These are phyloP conservation scores for Calamus simplicifolius DNA, from an alignment of 176 grass and related monocot genomes.

Conservation along the genomic window DNA sequence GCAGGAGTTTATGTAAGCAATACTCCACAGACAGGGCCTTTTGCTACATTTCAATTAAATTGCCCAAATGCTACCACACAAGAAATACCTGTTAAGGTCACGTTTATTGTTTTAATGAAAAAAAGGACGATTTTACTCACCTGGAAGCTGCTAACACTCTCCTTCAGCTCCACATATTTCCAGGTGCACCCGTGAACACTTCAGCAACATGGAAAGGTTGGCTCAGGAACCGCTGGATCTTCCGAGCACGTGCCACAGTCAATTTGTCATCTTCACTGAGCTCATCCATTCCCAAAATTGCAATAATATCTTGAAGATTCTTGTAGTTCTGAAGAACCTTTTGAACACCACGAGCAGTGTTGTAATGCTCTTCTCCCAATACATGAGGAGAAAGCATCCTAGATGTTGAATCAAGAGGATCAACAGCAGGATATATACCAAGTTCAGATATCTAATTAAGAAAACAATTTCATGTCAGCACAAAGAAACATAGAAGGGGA, in stretches of 20 bases:
- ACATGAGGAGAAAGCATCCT: slow-evolving; percentile 27
- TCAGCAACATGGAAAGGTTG: slow-evolving; percentile 35
- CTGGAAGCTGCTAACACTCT: slow-evolving; percentile 27
- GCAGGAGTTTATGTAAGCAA: too few relatives aligned
- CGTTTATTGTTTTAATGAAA: neutral
- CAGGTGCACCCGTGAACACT: slow-evolving; percentile 32
- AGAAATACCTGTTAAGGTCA: neutral
- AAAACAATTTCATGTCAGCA: slow-evolving; percentile 4
- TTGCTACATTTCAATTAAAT: too few relatives aligned
- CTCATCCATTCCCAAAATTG: slow-evolving; percentile 25
- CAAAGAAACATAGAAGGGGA: neutral
- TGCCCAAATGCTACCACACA: too few relatives aligned
- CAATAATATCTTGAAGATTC: slow-evolving; percentile 27
- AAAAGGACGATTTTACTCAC: neutral
- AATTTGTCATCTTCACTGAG: slow-evolving; percentile 27
- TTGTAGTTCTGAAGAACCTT: slow-evolving; percentile 29
- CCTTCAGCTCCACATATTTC: slow-evolving; percentile 29
- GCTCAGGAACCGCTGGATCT: slow-evolving; percentile 25
- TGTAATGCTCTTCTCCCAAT: slow-evolving; percentile 23
- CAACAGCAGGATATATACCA: slow-evolving; percentile 25
- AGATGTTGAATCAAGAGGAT: slow-evolving; percentile 27
- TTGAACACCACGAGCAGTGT: slow-evolving; percentile 25
- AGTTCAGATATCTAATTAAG: slow-evolving; percentile 18
- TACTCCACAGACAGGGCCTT: too few relatives aligned
- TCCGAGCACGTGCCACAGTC: slow-evolving; percentile 20